Evolutionary conservation across 441 rosid genomes (phyloP), one percentile per base, ranked within the genome.

Genomic region (Corymbia citriodora): DNA sequence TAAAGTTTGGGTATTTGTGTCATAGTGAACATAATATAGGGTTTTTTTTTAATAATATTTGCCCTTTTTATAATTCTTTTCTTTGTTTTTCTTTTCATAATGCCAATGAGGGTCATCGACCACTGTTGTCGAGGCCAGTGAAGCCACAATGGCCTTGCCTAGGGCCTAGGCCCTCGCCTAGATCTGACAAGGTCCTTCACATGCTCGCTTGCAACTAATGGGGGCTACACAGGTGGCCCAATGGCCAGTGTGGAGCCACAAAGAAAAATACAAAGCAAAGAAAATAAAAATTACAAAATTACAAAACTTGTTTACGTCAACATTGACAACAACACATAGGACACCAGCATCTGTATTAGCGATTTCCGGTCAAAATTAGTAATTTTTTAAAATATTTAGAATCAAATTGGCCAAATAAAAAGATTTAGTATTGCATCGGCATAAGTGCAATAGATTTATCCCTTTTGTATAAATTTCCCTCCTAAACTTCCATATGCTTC

Each of bases 291-390:
- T 23, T 4, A 59, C 23, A 57, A 57, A 23, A 9, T 57, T 57
- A 23, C 25, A 57, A 23, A 23, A 59, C 10, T 25, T 59, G 10
- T 59, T 9, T 0, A 59, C 0, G 3, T 59, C 25, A 59, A 1
- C 10, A 25, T 59, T 1, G 1, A 7, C n/a, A 6, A 59, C 4
- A 7, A 59, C 14, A 25, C 25, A 29, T 59, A 59, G n/a, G 14
- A 59, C 11, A 0, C 1, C 2, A 55, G 1, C 1, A 4, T 9
- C 5, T 10, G 0, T 9, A 59, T 59, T 59, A 59, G 7, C 7
- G 4, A 59, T 59, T 59, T 59, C 7, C 7, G 1, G n/a, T 13
- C 65, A 59, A 59, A 59, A 25, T 59, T 25, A 29, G 14, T 29
- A 59, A 59, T 23, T 59, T 25, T 23, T 59, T 13, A 23, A 23